A percentile compares a stretch with the other conserved stretches of the same genome.
These are phyloP conservation scores for Rhizopus delemar DNA, from an alignment of 371 early-diverging fungal genomes.

Conservation along the genomic window DNA sequence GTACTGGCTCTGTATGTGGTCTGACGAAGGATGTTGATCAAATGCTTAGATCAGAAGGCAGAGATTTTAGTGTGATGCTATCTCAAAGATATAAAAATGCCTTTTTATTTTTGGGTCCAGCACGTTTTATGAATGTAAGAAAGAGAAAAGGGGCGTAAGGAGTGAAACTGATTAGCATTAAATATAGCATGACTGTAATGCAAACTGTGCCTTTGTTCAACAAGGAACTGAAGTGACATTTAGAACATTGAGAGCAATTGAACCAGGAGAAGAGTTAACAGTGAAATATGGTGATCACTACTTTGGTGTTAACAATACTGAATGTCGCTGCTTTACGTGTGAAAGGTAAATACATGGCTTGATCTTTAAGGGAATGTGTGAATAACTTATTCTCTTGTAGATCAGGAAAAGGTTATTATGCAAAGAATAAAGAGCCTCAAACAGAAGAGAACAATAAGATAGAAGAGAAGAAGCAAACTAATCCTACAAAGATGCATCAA, in stretches of 20 bases:
- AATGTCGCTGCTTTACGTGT: constrained; percentile 90
- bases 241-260: constrained; percentile 69
- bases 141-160: neutral
- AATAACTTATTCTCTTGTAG: neutral
- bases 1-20: constrained; percentile 71
- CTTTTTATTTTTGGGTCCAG: constrained; percentile 87
- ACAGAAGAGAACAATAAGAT: neutral
- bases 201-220: constrained; percentile 61
- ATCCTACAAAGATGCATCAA: constrained; percentile 2
- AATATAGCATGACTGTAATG: constrained; percentile 79
- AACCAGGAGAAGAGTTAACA: constrained; percentile 84
- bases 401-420: constrained; percentile 12
- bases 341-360: constrained; percentile 80
- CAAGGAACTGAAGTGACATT: constrained; percentile 67
- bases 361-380: constrained; percentile 46
- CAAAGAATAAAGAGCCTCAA: neutral
- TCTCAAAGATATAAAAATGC: constrained; percentile 63
- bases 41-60: constrained; percentile 54
- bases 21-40: constrained; percentile 68
- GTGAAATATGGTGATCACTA: constrained; percentile 85
- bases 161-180: neutral
- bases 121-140: constrained; percentile 82
- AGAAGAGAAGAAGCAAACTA: neutral
- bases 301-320: constrained; percentile 84
- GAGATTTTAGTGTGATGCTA: constrained; percentile 87